Conservation (phyloP, 768 basidiomycete species). For the Chiua virens region DNA sequence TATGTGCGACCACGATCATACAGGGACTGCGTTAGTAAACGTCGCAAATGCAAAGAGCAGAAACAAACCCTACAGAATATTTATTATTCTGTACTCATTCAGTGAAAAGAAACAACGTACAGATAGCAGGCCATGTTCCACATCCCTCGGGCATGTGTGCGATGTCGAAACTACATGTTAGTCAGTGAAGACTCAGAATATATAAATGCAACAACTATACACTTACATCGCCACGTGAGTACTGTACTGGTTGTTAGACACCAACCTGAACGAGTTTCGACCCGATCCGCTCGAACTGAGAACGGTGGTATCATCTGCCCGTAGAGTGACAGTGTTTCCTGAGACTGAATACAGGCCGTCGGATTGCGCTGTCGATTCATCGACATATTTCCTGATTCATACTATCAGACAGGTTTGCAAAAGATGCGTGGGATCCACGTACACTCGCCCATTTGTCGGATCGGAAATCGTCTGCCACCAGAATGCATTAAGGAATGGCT, state of each 20-base stretch:
- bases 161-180: constrained; percentile 33
- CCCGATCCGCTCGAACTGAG: constrained; percentile 33
- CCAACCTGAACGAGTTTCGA: constrained; percentile 35
- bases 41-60: not conserved
- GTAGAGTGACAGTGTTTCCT: constrained; percentile 37
- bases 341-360: constrained; percentile 59
- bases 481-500: constrained; percentile 43
- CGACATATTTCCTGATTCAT: constrained; percentile 41
- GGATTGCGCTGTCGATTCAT: constrained; percentile 48
- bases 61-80: constrained; percentile 25
- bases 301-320: constrained; percentile 34
- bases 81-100: not conserved
- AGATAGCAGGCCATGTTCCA: constrained; percentile 39
- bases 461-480: constrained; percentile 24
- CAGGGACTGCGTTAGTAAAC: not conserved
- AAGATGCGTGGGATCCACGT: not conserved
- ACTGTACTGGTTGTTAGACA: constrained; percentile 29
- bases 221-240: constrained; percentile 37
- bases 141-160: constrained; percentile 39
- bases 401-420: not conserved
- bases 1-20: constrained; percentile 1
- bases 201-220: not conserved
- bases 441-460: constrained; percentile 32
- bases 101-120: constrained; percentile 18
- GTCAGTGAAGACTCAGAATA: not conserved